Evolutionary conservation across 495 filamentous ascomycete genomes (phyloP), one percentile per base, ranked within the genome.

Genomic region (Penicillium malachiteum): DNA sequence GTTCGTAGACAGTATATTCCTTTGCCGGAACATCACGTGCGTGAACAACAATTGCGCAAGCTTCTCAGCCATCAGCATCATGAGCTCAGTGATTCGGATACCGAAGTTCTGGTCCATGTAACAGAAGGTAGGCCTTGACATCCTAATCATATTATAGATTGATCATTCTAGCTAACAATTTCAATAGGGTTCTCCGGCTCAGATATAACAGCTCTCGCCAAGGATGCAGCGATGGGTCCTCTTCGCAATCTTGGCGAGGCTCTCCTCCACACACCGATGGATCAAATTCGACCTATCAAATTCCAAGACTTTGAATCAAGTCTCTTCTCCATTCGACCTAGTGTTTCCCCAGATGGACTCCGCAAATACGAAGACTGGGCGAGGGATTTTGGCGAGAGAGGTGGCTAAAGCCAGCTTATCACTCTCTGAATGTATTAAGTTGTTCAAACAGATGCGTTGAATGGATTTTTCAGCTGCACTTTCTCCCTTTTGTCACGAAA

Each of bases 151-250:
- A 32, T 39, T 13, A 12, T 30, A 14, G 14, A 5, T 17, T 17
- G 3, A 46, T 33, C 39, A 48, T 43, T 14, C 26, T 14, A 54
- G 30, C 48, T 47, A 40, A 60, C 33, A 50, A 45, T 30, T 12
- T 9, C 14, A 7, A 9, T 62, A 97, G 94, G 92, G 47, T 99
- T 96, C 77, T 96, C 91, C 35, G 95, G 94, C 55, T 96, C 91
- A 3, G 94, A 99, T 67, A 96, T 99, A 51, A 99, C 94, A 9
- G 94, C 94, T 6, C 75, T 99, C 21, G 95, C 94, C 8, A 99
- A 99, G 71, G 94, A 99, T 67, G 94, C 94, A 9, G 94, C 94
- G 21, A 99, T 99, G 94, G 95, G 94, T 0, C 94, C 95, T 8
- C 80, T 99, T 12, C 86, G 95, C 16, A 92, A 89, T 52, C 78